These are phyloP conservation scores for Chytriomyces hyalinus DNA, from an alignment of 192 early-diverging fungal genomes.

Conservation along the genomic window DNA sequence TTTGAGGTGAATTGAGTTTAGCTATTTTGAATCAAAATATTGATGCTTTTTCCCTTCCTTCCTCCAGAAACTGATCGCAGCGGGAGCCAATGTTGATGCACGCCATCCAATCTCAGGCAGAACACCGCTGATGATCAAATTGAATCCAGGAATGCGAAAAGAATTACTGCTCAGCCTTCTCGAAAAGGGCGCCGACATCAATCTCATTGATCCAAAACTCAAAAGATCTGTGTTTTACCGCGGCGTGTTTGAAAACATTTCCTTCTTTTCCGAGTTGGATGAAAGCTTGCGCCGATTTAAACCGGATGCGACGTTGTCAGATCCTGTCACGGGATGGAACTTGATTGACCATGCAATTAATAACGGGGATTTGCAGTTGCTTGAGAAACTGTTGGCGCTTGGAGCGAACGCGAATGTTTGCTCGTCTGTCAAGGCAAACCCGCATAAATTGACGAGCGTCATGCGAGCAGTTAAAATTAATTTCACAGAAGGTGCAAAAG, in stretches of 20 bases:
- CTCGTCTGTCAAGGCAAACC: constrained; percentile 25
- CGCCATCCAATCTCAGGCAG: constrained; percentile 17
- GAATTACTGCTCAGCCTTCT: constrained; percentile 16
- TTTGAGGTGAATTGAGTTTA: background rate
- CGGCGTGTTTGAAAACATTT: constrained; percentile 19
- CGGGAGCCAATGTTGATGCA: constrained; percentile 36
- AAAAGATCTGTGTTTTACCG: constrained; percentile 37
- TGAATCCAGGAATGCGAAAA: constrained; percentile 9
- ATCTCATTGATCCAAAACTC: constrained; percentile 29
- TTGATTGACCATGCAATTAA: constrained; percentile 53
- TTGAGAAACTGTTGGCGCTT: constrained; percentile 44
- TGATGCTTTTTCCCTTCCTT: too few relatives aligned
- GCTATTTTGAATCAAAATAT: too few relatives aligned
- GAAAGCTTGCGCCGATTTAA: constrained; percentile 11
- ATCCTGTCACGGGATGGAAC: constrained; percentile 42
- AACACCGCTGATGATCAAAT: constrained; percentile 20
- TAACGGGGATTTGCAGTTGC: constrained; percentile 24
- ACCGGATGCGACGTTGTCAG: constrained; percentile 46
- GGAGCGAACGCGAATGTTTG: constrained; percentile 48
- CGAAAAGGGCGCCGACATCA: constrained; percentile 34
- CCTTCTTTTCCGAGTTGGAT: background rate
- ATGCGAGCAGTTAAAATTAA: constrained; percentile 47
- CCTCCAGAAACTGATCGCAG: background rate
- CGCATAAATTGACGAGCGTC: constrained; percentile 43
- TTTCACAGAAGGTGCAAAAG: constrained; percentile 30